These are phyloP conservation scores for Crotalaria pallida DNA, from an alignment of 306 rosid genomes.

Conservation along the genomic window DNA sequence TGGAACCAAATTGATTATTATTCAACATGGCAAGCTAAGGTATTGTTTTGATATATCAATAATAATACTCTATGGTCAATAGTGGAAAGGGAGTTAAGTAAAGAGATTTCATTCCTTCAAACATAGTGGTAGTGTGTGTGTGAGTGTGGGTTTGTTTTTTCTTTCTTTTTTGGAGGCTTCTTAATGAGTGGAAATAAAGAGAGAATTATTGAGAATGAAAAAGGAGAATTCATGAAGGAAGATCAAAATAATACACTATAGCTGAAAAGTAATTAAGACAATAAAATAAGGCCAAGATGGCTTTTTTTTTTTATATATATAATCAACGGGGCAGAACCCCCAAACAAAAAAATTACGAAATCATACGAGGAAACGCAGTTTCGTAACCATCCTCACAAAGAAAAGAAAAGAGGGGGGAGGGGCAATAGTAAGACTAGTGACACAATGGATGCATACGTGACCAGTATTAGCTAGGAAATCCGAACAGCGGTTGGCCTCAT, in stretches of 20 bases:
- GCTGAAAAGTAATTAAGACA: neutral
- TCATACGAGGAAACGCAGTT: no score
- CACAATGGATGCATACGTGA: no score
- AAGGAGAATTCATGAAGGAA: neutral
- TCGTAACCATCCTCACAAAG: no score
- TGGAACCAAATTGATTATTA: conserved; percentile 32
- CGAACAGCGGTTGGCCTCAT: no score
- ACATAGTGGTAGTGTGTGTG: neutral
- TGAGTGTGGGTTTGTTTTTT: neutral
- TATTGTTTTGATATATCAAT: neutral
- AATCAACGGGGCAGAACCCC: no score
- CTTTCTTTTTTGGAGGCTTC: neutral
- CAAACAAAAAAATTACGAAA: no score
- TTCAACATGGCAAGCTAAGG: conserved; percentile 41
- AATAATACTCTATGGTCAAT: neutral
- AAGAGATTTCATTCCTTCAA: conserved; percentile 12
- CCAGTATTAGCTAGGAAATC: no score
- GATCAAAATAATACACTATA: neutral
- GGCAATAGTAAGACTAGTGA: no score
- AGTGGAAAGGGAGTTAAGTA: neutral
- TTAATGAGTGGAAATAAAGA: conserved; percentile 7
- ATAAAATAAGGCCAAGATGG: neutral
- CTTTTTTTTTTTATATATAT: no score
- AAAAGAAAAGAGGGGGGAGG: no score
- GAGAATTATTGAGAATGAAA: no score